phyloP scores from a whole-genome alignment of 140 eudicot genomes.

The Senecio squalidus region DNA sequence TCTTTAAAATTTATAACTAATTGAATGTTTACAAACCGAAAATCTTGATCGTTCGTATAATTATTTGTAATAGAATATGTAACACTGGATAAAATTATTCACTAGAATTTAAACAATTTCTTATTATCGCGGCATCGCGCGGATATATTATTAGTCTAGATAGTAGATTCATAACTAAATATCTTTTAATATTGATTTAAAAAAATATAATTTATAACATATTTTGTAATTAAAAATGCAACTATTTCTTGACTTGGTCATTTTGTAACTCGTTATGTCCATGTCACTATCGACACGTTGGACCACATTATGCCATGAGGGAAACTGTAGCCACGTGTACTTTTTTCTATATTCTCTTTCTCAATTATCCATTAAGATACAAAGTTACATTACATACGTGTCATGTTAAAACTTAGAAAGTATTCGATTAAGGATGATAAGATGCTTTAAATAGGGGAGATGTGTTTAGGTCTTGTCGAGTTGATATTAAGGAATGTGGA shows the following conservation, averaged over 20 bases:
- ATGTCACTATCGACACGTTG: conserved; percentile 21
- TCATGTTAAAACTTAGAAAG: neutral
- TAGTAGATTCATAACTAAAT: conserved; percentile 5
- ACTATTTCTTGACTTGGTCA: conserved; percentile 29
- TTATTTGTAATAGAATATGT: too few relatives aligned
- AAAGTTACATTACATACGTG: neutral
- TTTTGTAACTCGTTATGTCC: conserved; percentile 13
- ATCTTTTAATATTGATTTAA: neutral
- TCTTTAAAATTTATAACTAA: too few relatives aligned
- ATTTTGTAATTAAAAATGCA: neutral
- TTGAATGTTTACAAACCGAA: too few relatives aligned
- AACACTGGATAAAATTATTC: too few relatives aligned
- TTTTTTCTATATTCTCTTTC: neutral
- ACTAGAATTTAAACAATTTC: too few relatives aligned
- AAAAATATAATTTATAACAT: neutral
- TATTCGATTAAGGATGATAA: neutral
- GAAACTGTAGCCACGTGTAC: conserved; percentile 12
- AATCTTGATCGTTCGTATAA: too few relatives aligned
- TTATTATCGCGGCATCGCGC: too few relatives aligned
- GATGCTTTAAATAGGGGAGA: too few relatives aligned
- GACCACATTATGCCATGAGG: conserved; percentile 22
- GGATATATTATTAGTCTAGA: too few relatives aligned
- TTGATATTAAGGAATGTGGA: too few relatives aligned
- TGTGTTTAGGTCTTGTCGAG: too few relatives aligned
- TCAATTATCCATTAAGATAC: neutral